A percentile compares a stretch with the other conserved stretches of the same genome.
phyloP scores from a whole-genome alignment of 2,329 filamentous ascomycete genomes.

The Lojkania enalia region DNA sequence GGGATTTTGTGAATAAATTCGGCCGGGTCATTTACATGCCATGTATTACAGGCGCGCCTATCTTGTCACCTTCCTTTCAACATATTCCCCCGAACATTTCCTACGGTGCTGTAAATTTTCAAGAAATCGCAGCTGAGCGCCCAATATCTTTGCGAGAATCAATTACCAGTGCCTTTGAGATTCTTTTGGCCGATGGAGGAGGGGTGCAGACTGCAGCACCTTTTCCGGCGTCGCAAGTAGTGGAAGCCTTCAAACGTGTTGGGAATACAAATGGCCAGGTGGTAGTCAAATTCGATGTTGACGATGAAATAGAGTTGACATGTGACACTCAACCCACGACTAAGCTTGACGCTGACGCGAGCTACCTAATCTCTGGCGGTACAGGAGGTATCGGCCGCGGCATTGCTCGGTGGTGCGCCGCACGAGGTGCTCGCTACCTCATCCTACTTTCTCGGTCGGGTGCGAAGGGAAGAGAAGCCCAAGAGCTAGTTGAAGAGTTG shows the following conservation, averaged over 20 bases:
- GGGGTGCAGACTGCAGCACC: conserved; percentile 2
- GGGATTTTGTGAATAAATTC: too few relatives aligned
- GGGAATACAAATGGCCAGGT: conserved; percentile 8
- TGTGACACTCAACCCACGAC: neutral
- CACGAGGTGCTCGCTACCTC: neutral
- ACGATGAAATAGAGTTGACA: conserved; percentile 10
- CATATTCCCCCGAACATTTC: too few relatives aligned
- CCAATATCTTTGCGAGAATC: too few relatives aligned
- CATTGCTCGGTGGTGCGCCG: neutral
- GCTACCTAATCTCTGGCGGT: neutral
- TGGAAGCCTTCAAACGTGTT: conserved; percentile 12
- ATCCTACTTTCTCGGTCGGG: conserved; percentile 6
- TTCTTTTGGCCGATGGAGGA: neutral
- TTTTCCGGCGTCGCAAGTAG: too few relatives aligned
- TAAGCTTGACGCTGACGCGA: neutral
- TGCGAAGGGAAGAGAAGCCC: neutral
- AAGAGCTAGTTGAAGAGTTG: conserved; percentile 1
- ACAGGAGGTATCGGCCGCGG: neutral
- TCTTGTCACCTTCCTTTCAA: too few relatives aligned
- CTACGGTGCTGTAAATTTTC: too few relatives aligned
- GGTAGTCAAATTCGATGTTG: neutral
- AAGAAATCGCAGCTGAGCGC: too few relatives aligned
- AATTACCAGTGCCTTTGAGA: conserved; percentile 1
- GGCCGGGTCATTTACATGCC: too few relatives aligned
- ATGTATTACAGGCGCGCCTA: too few relatives aligned